phyloP scores from a whole-genome alignment of 371 early-diverging fungal genomes.

The Mucor piriformis region DNA sequence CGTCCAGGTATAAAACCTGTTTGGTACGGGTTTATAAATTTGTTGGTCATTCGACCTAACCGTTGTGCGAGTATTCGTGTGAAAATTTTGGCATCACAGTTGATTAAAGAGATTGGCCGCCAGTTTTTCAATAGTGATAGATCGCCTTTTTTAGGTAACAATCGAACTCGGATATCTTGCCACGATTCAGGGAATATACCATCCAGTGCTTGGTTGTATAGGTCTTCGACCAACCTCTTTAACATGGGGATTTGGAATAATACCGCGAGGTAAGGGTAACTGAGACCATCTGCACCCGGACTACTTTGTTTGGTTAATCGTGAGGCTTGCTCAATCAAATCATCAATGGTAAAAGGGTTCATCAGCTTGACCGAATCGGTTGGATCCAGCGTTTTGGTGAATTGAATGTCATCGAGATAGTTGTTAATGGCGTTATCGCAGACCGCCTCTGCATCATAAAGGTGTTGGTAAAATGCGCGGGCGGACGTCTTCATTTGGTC shows the following conservation, averaged over 20 bases:
- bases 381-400: neutral
- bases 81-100: conserved; percentile 29
- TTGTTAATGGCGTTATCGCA: neutral
- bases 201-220: conserved; percentile 7
- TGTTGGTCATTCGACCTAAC: neutral
- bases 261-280: neutral
- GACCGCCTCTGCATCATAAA: neutral
- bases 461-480: neutral
- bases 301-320: neutral
- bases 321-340: neutral
- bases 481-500: neutral
- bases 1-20: conserved; percentile 5
- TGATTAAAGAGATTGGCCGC: conserved; percentile 30
- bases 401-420: neutral
- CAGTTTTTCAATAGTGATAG: conserved; percentile 21
- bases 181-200: conserved; percentile 2
- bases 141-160: conserved; percentile 13
- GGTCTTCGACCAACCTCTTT: neutral
- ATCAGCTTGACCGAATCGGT: neutral
- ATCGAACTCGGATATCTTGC: conserved; percentile 3
- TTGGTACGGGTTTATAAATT: conserved; percentile 3
- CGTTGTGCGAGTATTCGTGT: conserved; percentile 21
- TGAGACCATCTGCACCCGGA: neutral
- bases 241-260: neutral
- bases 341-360: neutral